Evolutionary conservation across 768 basidiomycete genomes (phyloP).

Genomic region (Paxillus rubicundulus): DNA sequence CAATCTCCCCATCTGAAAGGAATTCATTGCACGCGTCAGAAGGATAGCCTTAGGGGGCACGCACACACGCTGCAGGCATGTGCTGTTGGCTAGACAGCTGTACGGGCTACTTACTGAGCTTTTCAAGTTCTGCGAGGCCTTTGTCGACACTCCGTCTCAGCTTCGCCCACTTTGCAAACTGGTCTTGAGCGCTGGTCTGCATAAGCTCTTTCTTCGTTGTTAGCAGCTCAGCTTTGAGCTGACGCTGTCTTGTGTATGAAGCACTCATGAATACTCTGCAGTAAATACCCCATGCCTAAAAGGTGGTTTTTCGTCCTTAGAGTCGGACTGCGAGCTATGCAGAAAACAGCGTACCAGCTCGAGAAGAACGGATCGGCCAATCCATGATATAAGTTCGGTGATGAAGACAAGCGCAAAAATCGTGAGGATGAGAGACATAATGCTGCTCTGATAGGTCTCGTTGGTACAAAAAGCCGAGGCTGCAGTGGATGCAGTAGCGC

Average conservation of each 20-base stretch:
- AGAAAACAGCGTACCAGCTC: conserved; percentile 59
- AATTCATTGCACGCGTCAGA: conserved; percentile 1
- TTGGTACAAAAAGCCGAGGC: conserved; percentile 2
- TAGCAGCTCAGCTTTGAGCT: conserved; percentile 79
- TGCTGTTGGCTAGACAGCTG: background rate
- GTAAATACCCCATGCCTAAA: conserved; percentile 72
- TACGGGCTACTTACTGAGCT: conserved; percentile 67
- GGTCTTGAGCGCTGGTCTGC: conserved; percentile 92
- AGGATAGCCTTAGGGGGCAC: background rate
- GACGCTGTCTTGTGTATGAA: conserved; percentile 54
- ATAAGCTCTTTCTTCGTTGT: conserved; percentile 79
- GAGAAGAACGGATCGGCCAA: conserved; percentile 81
- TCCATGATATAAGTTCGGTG: conserved; percentile 83
- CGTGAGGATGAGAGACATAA: conserved; percentile 77
- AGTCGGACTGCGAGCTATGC: conserved; percentile 2
- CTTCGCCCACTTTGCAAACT: conserved; percentile 99
- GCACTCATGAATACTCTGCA: conserved; percentile 60
- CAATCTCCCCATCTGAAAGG: conserved; percentile 61
- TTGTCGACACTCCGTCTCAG: conserved; percentile 89
- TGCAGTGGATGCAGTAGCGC: background rate
- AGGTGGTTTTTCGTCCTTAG: background rate
- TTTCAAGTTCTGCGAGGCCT: conserved; percentile 85
- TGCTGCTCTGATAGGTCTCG: background rate
- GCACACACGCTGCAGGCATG: conserved; percentile 1
- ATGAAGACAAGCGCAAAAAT: conserved; percentile 82